These are phyloP conservation scores for Vigna mungo DNA, from an alignment of 306 rosid genomes.

Conservation along the genomic window DNA sequence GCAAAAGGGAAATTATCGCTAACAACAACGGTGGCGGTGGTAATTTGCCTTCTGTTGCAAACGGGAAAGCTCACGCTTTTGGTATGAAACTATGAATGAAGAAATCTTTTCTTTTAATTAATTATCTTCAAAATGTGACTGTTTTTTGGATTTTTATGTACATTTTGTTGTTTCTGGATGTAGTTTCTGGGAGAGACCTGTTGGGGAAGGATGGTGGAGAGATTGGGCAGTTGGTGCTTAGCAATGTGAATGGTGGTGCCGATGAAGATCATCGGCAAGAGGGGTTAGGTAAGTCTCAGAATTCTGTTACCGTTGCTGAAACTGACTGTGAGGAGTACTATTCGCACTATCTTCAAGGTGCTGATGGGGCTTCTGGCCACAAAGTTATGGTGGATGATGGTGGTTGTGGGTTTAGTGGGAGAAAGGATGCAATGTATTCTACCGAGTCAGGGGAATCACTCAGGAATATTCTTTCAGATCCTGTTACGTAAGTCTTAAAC, in stretches of 20 bases:
- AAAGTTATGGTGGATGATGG: conserved; percentile 72
- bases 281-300: conserved; percentile 66
- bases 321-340: conserved; percentile 78
- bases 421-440: conserved; percentile 65
- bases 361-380: conserved; percentile 71
- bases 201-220: conserved; percentile 67
- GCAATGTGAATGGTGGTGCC: conserved; percentile 51
- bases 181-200: conserved; percentile 69
- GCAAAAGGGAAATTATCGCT: conserved; percentile 53
- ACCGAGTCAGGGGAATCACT: conserved; percentile 86
- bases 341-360: conserved; percentile 82
- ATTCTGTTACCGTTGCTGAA: conserved; percentile 69
- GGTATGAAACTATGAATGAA: conserved; percentile 54
- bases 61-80: conserved; percentile 71
- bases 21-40: conserved; percentile 6
- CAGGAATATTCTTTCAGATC: conserved; percentile 84
- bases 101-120: conserved; percentile 9
- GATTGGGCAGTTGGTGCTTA: conserved; percentile 56
- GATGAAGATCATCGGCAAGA: conserved; percentile 60
- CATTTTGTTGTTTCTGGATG: conserved; percentile 43
- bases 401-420: conserved; percentile 89
- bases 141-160: neutral
- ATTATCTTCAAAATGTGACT: conserved; percentile 11
- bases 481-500: conserved; percentile 76
- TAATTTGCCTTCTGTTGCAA: conserved; percentile 51